These are phyloP conservation scores for Hypocrella siamensis DNA, from an alignment of 2,329 filamentous ascomycete species.

Conservation along the genomic window DNA sequence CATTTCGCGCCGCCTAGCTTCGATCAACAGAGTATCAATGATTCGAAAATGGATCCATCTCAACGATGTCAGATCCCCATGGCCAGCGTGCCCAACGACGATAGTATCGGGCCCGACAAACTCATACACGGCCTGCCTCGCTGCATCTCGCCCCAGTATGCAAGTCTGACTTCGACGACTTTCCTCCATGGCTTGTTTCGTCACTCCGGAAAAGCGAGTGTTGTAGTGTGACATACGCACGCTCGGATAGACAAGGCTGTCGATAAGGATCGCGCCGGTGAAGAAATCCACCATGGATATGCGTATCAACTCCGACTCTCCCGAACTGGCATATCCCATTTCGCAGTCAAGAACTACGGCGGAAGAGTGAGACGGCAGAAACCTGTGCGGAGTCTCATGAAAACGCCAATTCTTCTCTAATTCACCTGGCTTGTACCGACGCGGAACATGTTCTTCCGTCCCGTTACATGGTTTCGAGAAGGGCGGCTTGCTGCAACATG, in stretches of 20 bases:
- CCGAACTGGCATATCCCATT: constrained; percentile 29
- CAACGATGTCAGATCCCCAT: constrained; percentile 25
- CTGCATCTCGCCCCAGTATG: constrained; percentile 24
- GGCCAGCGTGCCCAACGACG: constrained; percentile 28
- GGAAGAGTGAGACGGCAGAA: constrained; percentile 1
- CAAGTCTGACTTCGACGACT: constrained; percentile 16
- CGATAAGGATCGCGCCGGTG: constrained; percentile 28
- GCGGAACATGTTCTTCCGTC: constrained; percentile 10
- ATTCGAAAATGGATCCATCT: constrained; percentile 30
- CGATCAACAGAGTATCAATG: constrained; percentile 27
- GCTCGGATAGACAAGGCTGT: constrained; percentile 32
- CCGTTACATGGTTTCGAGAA: constrained; percentile 11
- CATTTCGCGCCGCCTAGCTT: constrained; percentile 8
- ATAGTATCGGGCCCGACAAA: constrained; percentile 30
- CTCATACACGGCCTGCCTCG: constrained; percentile 24
- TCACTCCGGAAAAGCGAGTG: constrained; percentile 34
- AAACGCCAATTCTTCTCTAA: constrained; percentile 13
- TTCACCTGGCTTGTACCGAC: constrained; percentile 9
- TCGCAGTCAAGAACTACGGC: constrained; percentile 37
- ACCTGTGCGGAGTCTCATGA: constrained; percentile 5
- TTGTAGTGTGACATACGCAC: constrained; percentile 31
- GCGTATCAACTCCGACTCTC: constrained; percentile 35
- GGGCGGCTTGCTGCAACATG: constrained; percentile 13
- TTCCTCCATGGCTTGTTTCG: constrained; percentile 18
- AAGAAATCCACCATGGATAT: constrained; percentile 36